A percentile compares a stretch with the other conserved stretches of the same genome.
Evolutionary conservation across 1,284 basidiomycete genomes (phyloP).

Genomic region (Athelia sp.): DNA sequence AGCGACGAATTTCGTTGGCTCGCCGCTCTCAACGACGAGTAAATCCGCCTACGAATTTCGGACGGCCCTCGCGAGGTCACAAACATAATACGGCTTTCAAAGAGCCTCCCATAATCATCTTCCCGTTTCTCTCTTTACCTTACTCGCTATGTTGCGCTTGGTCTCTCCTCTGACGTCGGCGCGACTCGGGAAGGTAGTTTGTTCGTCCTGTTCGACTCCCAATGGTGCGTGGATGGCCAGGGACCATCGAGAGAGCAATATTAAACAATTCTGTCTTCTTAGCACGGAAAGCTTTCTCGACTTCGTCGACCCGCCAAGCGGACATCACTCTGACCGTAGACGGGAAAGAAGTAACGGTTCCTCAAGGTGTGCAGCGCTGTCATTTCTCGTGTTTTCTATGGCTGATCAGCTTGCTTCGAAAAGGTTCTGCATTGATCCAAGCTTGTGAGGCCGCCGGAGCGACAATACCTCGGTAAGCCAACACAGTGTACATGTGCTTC

Average conservation of each 20-base stretch:
- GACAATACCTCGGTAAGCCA: slow-evolving; percentile 66
- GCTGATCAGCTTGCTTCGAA: slow-evolving; percentile 9
- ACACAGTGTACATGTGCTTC: slow-evolving; percentile 10
- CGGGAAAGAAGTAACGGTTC: slow-evolving; percentile 91
- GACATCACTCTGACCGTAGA: slow-evolving; percentile 90
- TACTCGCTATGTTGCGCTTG: slow-evolving; percentile 52
- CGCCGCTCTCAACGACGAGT: slow-evolving; percentile 32
- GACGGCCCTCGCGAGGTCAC: no score
- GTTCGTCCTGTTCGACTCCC: slow-evolving; percentile 36
- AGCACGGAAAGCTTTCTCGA: slow-evolving; percentile 60
- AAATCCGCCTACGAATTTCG: slow-evolving; percentile 12
- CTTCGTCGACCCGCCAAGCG: slow-evolving; percentile 60
- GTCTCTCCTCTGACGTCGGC: slow-evolving; percentile 62
- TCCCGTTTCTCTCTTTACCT: slow-evolving; percentile 20
- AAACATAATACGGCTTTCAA: no score
- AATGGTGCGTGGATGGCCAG: slow-evolving; percentile 28
- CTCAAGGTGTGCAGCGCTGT: slow-evolving; percentile 59
- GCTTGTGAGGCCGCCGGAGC: slow-evolving; percentile 89
- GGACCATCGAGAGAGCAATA: slow-evolving; percentile 4
- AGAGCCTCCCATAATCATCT: slow-evolving; percentile 15
- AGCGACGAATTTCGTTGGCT: slow-evolving; percentile 20
- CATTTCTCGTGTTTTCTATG: slow-evolving; percentile 3
- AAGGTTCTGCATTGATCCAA: slow-evolving; percentile 92
- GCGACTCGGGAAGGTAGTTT: slow-evolving; percentile 57
- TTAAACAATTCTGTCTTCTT: slow-evolving; percentile 5